Evolutionary conservation across 306 rosid species (phyloP).

Genomic region (Ammopiptanthus mongolicus): DNA sequence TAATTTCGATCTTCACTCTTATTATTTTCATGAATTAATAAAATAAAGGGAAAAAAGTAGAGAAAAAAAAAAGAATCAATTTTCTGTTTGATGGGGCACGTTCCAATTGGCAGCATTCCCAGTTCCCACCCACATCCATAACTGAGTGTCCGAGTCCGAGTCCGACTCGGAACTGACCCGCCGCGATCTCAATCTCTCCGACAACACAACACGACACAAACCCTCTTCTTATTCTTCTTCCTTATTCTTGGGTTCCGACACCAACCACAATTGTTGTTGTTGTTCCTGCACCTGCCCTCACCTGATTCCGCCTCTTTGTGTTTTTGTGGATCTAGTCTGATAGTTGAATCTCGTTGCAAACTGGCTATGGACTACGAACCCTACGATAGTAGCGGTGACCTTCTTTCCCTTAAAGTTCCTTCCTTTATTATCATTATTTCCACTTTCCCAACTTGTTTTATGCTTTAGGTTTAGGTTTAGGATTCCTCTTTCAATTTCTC

Average conservation of each 20-base stretch:
- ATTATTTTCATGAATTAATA: too few relatives aligned
- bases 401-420: constrained; percentile 4
- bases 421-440: background rate
- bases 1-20: too few relatives aligned
- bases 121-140: background rate
- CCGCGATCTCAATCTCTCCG: constrained; percentile 12
- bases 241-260: background rate
- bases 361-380: constrained; percentile 98
- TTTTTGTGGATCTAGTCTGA: background rate
- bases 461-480: constrained; percentile 25
- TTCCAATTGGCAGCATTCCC: background rate
- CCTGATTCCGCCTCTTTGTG: background rate
- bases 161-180: constrained; percentile 15
- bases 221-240: background rate
- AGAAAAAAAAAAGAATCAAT: too few relatives aligned
- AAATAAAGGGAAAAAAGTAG: too few relatives aligned
- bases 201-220: background rate
- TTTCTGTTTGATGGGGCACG: background rate
- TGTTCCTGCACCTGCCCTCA: constrained; percentile 5
- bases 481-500: constrained; percentile 8
- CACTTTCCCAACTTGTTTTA: background rate
- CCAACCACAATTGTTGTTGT: background rate
- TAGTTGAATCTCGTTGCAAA: constrained; percentile 13
- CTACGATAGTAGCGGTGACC: constrained; percentile 88
- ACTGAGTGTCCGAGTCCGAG: constrained; percentile 15